These are phyloP conservation scores for Mucor indicus DNA, from an alignment of 371 early-diverging fungal species.

Conservation along the genomic window DNA sequence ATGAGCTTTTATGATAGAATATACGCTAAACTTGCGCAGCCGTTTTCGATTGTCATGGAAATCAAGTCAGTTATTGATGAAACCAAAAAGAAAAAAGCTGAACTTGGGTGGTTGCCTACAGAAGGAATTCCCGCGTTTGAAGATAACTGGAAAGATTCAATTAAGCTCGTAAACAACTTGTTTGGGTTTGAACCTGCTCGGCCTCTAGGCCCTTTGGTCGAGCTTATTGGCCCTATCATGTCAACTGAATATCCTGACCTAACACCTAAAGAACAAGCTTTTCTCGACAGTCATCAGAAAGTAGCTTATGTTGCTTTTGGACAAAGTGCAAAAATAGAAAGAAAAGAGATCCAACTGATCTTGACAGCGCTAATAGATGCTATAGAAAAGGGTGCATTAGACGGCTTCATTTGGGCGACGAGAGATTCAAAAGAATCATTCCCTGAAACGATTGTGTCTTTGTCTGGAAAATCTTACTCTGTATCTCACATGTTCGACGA, in stretches of 20 bases:
- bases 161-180: constrained; percentile 22
- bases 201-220: constrained; percentile 28
- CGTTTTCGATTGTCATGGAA: too few species aligned
- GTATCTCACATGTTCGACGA: background rate
- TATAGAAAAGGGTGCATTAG: constrained; percentile 13
- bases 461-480: background rate
- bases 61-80: background rate
- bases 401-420: constrained; percentile 36
- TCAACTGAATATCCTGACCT: constrained; percentile 16
- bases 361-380: constrained; percentile 18
- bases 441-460: constrained; percentile 1
- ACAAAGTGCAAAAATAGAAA: constrained; percentile 8
- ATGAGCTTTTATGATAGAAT: constrained; percentile 12
- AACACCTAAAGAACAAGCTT: background rate
- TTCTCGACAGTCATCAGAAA: constrained; percentile 11
- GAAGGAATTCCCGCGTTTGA: too few species aligned
- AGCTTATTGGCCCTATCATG: constrained; percentile 30
- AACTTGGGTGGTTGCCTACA: constrained; percentile 1
- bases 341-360: constrained; percentile 8
- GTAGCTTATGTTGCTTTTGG: constrained; percentile 42
- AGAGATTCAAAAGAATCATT: background rate
- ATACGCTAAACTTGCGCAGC: constrained; percentile 1
- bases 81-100: constrained; percentile 4
- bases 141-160: background rate
- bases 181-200: constrained; percentile 26